phyloP scores from a whole-genome alignment of 2,329 filamentous ascomycete genomes.

The Aspergillus sp. region DNA sequence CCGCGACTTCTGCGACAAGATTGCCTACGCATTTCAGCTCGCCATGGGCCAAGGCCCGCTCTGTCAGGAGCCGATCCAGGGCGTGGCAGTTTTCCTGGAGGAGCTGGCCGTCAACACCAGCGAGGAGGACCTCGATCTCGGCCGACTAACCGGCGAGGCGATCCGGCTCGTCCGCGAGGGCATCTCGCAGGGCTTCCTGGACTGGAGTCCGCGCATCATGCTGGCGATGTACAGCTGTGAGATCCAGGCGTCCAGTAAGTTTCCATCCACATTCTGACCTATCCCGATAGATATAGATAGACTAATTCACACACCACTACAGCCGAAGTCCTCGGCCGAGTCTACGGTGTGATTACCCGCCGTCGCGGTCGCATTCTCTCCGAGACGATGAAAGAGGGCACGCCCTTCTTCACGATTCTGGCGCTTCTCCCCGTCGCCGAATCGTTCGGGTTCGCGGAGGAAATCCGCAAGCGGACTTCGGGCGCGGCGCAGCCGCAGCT shows the following conservation, averaged over 20 bases:
- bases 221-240: conserved; percentile 98
- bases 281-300: neutral
- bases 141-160: conserved; percentile 84
- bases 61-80: conserved; percentile 90
- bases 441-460: conserved; percentile 92
- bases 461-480: conserved; percentile 91
- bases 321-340: conserved; percentile 89
- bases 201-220: conserved; percentile 94
- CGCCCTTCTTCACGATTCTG: conserved; percentile 92
- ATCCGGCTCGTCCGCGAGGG: conserved; percentile 83
- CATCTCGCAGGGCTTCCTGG: conserved; percentile 83
- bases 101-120: conserved; percentile 63
- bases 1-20: conserved; percentile 80
- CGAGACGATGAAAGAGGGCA: conserved; percentile 91
- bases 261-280: neutral
- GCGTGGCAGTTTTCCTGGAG: conserved; percentile 86
- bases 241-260: conserved; percentile 85
- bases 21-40: conserved; percentile 90
- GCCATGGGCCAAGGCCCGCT: conserved; percentile 84
- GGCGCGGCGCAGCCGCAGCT: conserved; percentile 90
- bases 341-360: conserved; percentile 96
- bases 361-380: conserved; percentile 84
- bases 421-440: conserved; percentile 87
- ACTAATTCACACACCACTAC: conserved; percentile 21
- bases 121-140: conserved; percentile 57